Percentiles rank a stretch among this genome's conserved stretches.
phyloP scores from a whole-genome alignment of 345 rosid species.

The Adansonia digitata region DNA sequence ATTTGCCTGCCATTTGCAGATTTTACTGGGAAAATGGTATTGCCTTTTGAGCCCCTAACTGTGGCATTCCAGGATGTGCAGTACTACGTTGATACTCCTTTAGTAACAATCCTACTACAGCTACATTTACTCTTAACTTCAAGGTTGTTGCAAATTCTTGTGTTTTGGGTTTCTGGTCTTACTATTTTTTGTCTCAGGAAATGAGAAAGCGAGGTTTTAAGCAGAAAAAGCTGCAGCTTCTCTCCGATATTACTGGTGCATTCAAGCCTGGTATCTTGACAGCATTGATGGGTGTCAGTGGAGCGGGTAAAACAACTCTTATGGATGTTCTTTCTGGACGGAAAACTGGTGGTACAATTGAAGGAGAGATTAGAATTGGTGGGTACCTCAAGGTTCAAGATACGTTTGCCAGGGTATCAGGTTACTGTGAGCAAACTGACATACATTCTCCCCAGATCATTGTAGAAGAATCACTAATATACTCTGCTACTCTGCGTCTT shows the following conservation, averaged over 20 bases:
- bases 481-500: constrained; percentile 51
- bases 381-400: constrained; percentile 68
- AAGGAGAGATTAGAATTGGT: constrained; percentile 63
- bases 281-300: constrained; percentile 83
- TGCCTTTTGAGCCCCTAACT: constrained; percentile 60
- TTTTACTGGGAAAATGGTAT: neutral
- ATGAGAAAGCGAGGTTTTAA: no score
- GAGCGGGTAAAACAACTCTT: constrained; percentile 90
- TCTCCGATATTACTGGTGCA: constrained; percentile 55
- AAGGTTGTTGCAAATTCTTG: neutral
- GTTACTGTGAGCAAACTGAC: constrained; percentile 84
- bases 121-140: neutral
- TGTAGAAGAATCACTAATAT: constrained; percentile 52
- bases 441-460: constrained; percentile 76
- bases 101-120: constrained; percentile 30
- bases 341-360: constrained; percentile 64
- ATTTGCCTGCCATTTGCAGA: neutral
- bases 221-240: constrained; percentile 52
- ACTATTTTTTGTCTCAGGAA: constrained; percentile 25
- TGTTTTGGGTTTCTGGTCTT: neutral
- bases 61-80: constrained; percentile 50
- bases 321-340: constrained; percentile 85
- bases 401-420: constrained; percentile 75
- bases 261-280: constrained; percentile 75
- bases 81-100: constrained; percentile 52